Percentiles rank a stretch among this genome's conserved stretches.
These are phyloP conservation scores for Cydonia oblonga DNA, from an alignment of 331 rosid genomes.

Conservation along the genomic window DNA sequence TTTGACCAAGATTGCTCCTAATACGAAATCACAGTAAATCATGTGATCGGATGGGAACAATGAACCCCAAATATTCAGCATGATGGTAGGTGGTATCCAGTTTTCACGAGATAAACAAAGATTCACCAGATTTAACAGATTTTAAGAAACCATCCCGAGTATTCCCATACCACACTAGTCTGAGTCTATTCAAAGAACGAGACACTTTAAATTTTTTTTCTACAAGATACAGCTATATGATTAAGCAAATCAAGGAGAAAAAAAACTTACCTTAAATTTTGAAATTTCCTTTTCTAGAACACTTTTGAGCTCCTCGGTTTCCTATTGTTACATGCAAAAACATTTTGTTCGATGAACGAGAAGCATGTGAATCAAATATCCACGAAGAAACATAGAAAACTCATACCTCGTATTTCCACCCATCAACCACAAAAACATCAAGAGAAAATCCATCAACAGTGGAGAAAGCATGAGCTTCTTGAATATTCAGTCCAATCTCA, in stretches of 20 bases:
- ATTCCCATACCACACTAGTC: neutral
- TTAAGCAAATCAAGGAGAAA: neutral
- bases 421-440: constrained; percentile 95
- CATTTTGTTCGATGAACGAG: neutral
- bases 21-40: neutral
- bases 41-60: neutral
- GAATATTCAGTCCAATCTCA: constrained; percentile 90
- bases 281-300: constrained; percentile 61
- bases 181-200: neutral
- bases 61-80: neutral
- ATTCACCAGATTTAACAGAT: neutral
- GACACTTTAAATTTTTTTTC: neutral
- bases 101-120: neutral
- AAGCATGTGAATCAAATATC: constrained; percentile 6
- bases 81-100: neutral
- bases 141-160: neutral
- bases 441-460: constrained; percentile 91
- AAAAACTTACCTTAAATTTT: constrained; percentile 46
- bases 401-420: constrained; percentile 86
- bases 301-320: constrained; percentile 82
- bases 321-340: constrained; percentile 36
- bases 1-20: constrained; percentile 51
- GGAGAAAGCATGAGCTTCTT: constrained; percentile 99
- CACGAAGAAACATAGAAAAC: constrained; percentile 4
- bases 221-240: neutral